phyloP scores from a whole-genome alignment of 768 basidiomycete species.

The Boletus sensibilis region DNA sequence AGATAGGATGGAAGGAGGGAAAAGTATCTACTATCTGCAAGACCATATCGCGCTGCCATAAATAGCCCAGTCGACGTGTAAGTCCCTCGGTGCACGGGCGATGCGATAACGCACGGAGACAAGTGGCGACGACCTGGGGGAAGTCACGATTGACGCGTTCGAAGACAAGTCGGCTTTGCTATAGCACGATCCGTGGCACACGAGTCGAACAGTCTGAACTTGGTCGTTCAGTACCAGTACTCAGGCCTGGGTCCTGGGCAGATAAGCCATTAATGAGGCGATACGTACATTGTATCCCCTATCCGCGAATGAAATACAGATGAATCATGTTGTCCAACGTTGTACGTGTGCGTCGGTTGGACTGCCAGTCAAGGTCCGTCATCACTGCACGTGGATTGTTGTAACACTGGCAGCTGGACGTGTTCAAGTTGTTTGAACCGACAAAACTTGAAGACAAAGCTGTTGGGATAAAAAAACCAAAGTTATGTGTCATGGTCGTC shows the following conservation, averaged over 20 bases:
- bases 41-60: conserved; percentile 11
- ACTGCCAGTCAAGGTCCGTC: neutral
- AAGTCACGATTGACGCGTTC: neutral
- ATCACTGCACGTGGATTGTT: no score
- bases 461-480: neutral
- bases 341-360: neutral
- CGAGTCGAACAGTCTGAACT: neutral
- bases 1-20: conserved; percentile 3
- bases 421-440: neutral
- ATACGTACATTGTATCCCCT: neutral
- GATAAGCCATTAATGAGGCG: conserved; percentile 1
- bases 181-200: neutral
- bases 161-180: neutral
- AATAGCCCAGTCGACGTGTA: neutral
- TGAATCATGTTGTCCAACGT: neutral
- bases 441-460: neutral
- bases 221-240: neutral
- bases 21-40: conserved; percentile 15
- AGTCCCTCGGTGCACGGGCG: neutral
- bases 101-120: conserved; percentile 12
- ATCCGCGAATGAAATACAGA: neutral
- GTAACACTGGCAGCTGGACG: neutral
- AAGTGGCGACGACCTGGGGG: neutral
- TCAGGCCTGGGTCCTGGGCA: conserved; percentile 6
- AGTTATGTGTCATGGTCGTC: no score